Conservation (phyloP, 2,329 filamentous ascomycete genomes). For the Emmonsiellopsis sp. region DNA sequence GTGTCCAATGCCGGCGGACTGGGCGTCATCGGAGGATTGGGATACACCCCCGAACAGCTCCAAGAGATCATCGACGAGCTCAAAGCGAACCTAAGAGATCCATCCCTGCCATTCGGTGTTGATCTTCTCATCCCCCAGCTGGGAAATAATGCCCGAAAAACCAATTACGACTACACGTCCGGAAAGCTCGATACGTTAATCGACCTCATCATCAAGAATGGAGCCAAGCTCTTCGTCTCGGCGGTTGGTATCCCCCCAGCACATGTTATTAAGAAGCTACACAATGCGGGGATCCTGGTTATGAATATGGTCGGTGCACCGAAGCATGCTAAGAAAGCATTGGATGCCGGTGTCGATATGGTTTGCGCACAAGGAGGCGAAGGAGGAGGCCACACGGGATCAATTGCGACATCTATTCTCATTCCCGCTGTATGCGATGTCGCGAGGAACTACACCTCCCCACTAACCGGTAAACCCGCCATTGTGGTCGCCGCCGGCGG, state of each 20-base stretch:
- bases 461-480: slow-evolving; percentile 59
- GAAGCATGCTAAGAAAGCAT: slow-evolving; percentile 78
- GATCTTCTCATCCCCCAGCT: slow-evolving; percentile 89
- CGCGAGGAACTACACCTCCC: slow-evolving; percentile 60
- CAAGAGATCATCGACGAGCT: slow-evolving; percentile 74
- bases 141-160: slow-evolving; percentile 71
- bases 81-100: slow-evolving; percentile 61
- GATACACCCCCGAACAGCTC: slow-evolving; percentile 66
- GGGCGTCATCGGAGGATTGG: slow-evolving; percentile 51
- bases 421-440: slow-evolving; percentile 82
- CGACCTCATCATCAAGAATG: slow-evolving; percentile 72
- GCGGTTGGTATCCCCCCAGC: slow-evolving; percentile 82
- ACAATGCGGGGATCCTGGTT: slow-evolving; percentile 67
- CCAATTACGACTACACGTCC: slow-evolving; percentile 90
- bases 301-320: slow-evolving; percentile 98
- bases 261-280: slow-evolving; percentile 63
- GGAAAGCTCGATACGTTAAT: slow-evolving; percentile 82
- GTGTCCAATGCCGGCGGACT: slow-evolving; percentile 84
- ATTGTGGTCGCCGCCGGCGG: slow-evolving; percentile 84
- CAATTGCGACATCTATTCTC: slow-evolving; percentile 74
- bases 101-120: slow-evolving; percentile 73
- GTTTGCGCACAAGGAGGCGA: slow-evolving; percentile 88
- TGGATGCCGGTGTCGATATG: slow-evolving; percentile 78
- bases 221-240: slow-evolving; percentile 72
- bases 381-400: slow-evolving; percentile 87